phyloP scores from a whole-genome alignment of 352 stramenopile genomes.

The Phytophthora cajani region DNA sequence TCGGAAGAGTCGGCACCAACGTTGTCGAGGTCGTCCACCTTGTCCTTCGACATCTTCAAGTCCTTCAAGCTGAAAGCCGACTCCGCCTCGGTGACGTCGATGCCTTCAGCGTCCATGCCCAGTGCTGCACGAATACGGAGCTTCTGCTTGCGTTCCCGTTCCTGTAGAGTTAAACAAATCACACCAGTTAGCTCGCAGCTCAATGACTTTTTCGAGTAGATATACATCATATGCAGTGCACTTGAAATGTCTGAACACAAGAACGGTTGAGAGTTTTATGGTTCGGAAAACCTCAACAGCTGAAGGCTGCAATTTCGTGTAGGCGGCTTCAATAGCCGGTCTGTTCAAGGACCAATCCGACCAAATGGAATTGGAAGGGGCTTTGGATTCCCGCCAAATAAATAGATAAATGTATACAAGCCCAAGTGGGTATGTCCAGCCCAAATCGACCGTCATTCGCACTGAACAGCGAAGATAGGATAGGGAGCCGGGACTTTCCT shows the following conservation, averaged over 20 bases:
- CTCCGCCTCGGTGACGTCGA: conserved; percentile 83
- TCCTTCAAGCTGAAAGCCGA: conserved; percentile 85
- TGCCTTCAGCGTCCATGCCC: conserved; percentile 85
- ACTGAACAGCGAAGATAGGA: conserved; percentile 60
- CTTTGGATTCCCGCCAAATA: conserved; percentile 85
- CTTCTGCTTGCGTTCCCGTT: conserved; percentile 88
- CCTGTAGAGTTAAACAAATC: conserved; percentile 42
- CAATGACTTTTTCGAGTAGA: not conserved
- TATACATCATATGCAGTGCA: conserved; percentile 26
- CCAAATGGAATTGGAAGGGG: conserved; percentile 81
- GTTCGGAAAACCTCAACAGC: conserved; percentile 82
- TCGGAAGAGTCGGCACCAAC: conserved; percentile 46
- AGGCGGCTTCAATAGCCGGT: conserved; percentile 92
- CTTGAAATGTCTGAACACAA: conserved; percentile 87
- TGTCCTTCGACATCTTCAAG: conserved; percentile 76
- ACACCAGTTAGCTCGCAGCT: conserved; percentile 13
- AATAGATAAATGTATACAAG: conserved; percentile 24
- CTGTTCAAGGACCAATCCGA: conserved; percentile 92
- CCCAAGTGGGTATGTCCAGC: conserved; percentile 49
- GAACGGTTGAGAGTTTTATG: conserved; percentile 87
- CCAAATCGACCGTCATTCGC: conserved; percentile 79
- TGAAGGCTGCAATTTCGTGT: conserved; percentile 90
- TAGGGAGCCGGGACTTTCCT: conserved; percentile 57
- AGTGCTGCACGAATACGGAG: conserved; percentile 80
- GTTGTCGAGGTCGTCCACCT: conserved; percentile 84